Percentiles rank a stretch among this genome's conserved stretches.
Conservation (phyloP, 192 early-diverging fungal genomes). For the Backusella tuberculispora region DNA sequence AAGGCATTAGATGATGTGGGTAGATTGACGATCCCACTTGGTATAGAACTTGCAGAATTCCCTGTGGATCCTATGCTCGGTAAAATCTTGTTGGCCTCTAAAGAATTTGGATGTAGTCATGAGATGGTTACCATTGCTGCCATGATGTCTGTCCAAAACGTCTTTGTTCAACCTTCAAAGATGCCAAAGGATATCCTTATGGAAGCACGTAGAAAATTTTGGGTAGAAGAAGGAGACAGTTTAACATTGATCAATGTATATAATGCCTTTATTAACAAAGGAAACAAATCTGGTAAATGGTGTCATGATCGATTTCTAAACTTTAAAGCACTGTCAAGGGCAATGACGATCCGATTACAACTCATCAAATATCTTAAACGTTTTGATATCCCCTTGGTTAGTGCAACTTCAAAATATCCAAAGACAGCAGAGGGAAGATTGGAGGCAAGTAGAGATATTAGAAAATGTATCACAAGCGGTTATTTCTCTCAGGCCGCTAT, state of each 20-base stretch:
- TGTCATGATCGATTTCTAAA: slow-evolving; percentile 83
- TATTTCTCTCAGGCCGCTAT: slow-evolving; percentile 80
- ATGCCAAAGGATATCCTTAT: slow-evolving; percentile 45
- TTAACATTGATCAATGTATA: slow-evolving; percentile 76
- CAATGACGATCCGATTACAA: slow-evolving; percentile 86
- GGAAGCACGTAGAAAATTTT: slow-evolving; percentile 68
- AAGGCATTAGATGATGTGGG: slow-evolving; percentile 75
- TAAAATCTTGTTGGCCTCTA: slow-evolving; percentile 67
- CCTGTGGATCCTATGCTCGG: slow-evolving; percentile 75
- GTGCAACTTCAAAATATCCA: slow-evolving; percentile 43
- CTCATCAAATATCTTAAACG: slow-evolving; percentile 71
- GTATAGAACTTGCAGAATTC: slow-evolving; percentile 72
- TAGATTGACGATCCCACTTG: slow-evolving; percentile 70
- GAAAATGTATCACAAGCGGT: slow-evolving; percentile 73
- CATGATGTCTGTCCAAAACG: slow-evolving; percentile 74
- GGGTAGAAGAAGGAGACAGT: slow-evolving; percentile 78
- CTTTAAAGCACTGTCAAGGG: slow-evolving; percentile 79
- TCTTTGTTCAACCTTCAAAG: slow-evolving; percentile 50
- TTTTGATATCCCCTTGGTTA: slow-evolving; percentile 35
- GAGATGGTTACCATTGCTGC: slow-evolving; percentile 82
- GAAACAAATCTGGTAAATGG: slow-evolving; percentile 70
- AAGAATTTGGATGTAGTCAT: slow-evolving; percentile 65
- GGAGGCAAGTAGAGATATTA: slow-evolving; percentile 52
- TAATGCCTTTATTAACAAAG: slow-evolving; percentile 64
- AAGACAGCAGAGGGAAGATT: slow-evolving; percentile 39